Base-by-base conservation (phyloP, 106 monocot genomes). In the Ottelia alismoides region DNA sequence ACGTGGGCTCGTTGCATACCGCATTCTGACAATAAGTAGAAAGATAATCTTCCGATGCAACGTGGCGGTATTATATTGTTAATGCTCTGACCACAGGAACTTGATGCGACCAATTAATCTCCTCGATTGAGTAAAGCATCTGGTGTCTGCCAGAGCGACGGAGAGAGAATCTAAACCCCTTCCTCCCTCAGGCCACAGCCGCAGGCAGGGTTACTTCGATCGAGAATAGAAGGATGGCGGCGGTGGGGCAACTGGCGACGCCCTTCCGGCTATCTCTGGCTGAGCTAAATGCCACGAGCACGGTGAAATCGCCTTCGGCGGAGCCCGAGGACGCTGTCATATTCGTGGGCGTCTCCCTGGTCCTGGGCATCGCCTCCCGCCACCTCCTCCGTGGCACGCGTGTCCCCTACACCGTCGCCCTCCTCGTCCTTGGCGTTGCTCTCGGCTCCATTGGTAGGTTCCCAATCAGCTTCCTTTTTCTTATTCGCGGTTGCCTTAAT, bases 351-450 rank as follows among this genome's bases (percentile, higher is more conserved):
- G 62, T 94, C 7, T 84, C 84, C 9, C 50, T 94, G 65, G 74
- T 83, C 64, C 73, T 88, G 3, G 93, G 93, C 28, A 88, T 94
- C 62, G 84, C 81, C 20, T 84, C 70, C 31, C 63, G 93, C 50
- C 88, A 94, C 23, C 23, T 94, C 43, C 88, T 94, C 2, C 72
- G 72, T 2, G 93, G 93, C 25, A 84, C 88, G 21, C 65, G 84
- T 12, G 87, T 94, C 21, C 93, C 93, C 17, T 94, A 94, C 81
- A 94, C 93, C 18, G 88, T 84, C 53, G 93, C 93, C 7, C 84
- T 94, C 4, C 84, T 94, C 49, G 28, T 88, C 28, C 69, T 81
- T 11, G 93, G 93, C 53, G 58, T 94, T 45, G 88, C 47, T n/a
- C 72, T 94, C 49, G 93, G 93, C 1, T 69, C 81, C 10, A 44